Evolutionary conservation across 2,329 filamentous ascomycete species (phyloP), one percentile per base, ranked within the genome.

Genomic region (Hypoxylon sp.): DNA sequence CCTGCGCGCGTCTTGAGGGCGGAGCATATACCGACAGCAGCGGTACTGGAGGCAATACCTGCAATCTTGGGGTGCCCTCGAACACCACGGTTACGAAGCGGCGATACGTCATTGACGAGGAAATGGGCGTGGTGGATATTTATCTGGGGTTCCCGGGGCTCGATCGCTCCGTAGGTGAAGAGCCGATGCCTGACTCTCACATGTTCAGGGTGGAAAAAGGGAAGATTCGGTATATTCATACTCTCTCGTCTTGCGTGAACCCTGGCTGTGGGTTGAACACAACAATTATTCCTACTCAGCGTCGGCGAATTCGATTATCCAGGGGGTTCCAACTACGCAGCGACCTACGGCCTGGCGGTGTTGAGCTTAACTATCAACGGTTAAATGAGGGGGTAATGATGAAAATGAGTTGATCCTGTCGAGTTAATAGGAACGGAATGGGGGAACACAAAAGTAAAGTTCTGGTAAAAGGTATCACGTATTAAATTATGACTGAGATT

Each of bases 201-300:
- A 56, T 72, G 52, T 73, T 76, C 28, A 66, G 75, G 36, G 69
- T 76, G 9, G 73, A 76, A 58, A 61, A 56, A 2, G 73, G 74
- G 4, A 65, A 72, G 70, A 75, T 76, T 30, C 59, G 74, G 11
- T 76, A 75, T 34, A 73, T 76, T 11, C 74, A 76, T 41, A 74
- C 73, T 1, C 55, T 75, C 14, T 71, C 71, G 4, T 67, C 70
- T 11, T 73, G 71, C 49, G 70, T 73, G 10, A 46, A 68, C n/a
- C 36, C 65, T 23, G 71, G 71, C 36, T 73, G 71, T 34, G 71
- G 52, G 11, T 45, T 41, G 2, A 56, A 56, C 30, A 21, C 28
- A 10, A 56, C 52, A n/a, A 56, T 56, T 14, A 56, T 56, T 46
- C 52, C 52, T 10, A 46, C 52, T 23, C 52, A 13, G 7, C 28